These are phyloP conservation scores for Cicer chorassanicum DNA, from an alignment of 306 rosid species.

Conservation along the genomic window DNA sequence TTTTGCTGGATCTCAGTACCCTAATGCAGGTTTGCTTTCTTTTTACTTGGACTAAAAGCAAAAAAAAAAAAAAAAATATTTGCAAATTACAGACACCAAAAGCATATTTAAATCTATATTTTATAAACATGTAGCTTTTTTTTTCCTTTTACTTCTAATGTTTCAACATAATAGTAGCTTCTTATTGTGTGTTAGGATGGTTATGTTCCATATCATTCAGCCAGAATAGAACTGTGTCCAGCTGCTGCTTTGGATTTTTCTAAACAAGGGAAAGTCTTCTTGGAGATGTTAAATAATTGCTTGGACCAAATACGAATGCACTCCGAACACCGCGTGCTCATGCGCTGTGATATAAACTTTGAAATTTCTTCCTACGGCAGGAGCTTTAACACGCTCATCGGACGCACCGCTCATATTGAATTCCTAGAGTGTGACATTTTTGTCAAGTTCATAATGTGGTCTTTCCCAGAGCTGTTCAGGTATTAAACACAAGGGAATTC, in stretches of 20 bases:
- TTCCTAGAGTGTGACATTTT: conserved; percentile 86
- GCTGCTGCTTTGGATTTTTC: conserved; percentile 81
- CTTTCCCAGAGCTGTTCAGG: conserved; percentile 86
- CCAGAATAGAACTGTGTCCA: conserved; percentile 84
- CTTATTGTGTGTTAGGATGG: conserved; percentile 70
- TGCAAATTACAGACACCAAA: no score
- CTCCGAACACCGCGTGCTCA: conserved; percentile 62
- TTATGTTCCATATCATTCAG: conserved; percentile 98
- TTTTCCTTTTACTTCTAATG: conserved; percentile 5
- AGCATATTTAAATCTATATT: no score
- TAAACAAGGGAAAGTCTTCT: conserved; percentile 71
- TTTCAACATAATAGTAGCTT: background rate
- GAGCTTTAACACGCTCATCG: conserved; percentile 81
- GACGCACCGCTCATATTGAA: conserved; percentile 94
- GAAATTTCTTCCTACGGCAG: conserved; percentile 77
- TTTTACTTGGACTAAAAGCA: background rate
- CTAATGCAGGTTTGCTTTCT: conserved; percentile 13
- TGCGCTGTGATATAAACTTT: conserved; percentile 91
- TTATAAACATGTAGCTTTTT: background rate
- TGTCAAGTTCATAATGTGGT: conserved; percentile 92
- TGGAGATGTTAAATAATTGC: conserved; percentile 87
- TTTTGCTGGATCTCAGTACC: background rate
- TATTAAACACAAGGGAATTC: conserved; percentile 33
- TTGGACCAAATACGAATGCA: conserved; percentile 73
- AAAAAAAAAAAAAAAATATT: no score